Base-by-base conservation (phyloP, 176 grass and related monocot genomes). In the Saccharum officinarum region DNA sequence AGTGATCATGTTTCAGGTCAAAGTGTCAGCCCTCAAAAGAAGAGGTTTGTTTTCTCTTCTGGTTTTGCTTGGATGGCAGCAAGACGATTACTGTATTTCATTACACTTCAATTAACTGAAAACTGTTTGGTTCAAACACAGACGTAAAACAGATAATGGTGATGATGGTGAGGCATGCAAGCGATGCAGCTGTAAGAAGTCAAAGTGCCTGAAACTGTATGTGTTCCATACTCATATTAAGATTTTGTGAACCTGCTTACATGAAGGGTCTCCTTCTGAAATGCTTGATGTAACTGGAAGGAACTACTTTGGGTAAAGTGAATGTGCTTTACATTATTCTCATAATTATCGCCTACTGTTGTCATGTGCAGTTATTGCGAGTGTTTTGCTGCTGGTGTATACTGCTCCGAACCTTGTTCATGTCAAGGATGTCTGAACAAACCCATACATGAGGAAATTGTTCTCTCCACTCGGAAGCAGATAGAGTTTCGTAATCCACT, bases 351-450 rank as follows among this genome's bases (percentile, higher is more conserved):
- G 41, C 8, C 13, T 23, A 55, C 10, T 45, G 16, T 60, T 90
- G 3, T 81, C 25, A 69, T 86, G 57, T 89, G 84, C 82, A 99
- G 97, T 65, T 99, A 99, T 84, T 99, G 97, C 12, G 97, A 96
- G 90, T 99, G 97, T 80, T 99, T 99, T 88, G 97, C 97, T 79
- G 97, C 97, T 80, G 97, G 97, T 44, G 97, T 99, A n/a, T 99
- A 99, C 76, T 99, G 97, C 64, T 99, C 92, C 0, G 97, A 99
- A 76, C 97, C 94, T 73, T 99, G 97, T 84, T 86, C 97, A 36
- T 97, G 97, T 57, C 97, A 99, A 76, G 94, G 92, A 57, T 99
- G 97, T 78, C 80, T 96, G 82, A 99, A 99, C 81, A 99, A 99
- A 83, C 97, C 97, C 1, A 87, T 99, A 79, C 97, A 99, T 67